These are phyloP conservation scores for Lineolata rhizophorae DNA, from an alignment of 495 filamentous ascomycete genomes.

Conservation along the genomic window DNA sequence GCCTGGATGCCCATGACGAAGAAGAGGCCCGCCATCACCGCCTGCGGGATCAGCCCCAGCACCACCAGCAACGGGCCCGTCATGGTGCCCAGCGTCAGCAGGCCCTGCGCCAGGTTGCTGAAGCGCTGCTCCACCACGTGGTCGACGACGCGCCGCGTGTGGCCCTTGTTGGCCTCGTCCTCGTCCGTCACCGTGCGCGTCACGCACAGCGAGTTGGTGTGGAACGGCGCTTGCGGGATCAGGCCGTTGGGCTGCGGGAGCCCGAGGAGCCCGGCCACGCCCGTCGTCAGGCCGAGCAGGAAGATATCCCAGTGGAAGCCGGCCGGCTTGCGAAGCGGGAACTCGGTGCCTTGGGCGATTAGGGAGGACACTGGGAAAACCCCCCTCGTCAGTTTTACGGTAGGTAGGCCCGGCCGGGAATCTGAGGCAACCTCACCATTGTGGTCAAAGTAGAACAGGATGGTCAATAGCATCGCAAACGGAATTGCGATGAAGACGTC, in stretches of 20 bases:
- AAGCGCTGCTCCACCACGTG: slow-evolving; percentile 74
- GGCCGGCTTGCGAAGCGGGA: slow-evolving; percentile 74
- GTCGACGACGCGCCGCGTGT: slow-evolving; percentile 32
- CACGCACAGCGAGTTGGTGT: slow-evolving; percentile 47
- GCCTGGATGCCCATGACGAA: slow-evolving; percentile 57
- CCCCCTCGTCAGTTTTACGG: background rate
- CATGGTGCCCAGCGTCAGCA: slow-evolving; percentile 76
- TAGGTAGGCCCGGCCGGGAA: too few relatives aligned
- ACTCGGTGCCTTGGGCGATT: slow-evolving; percentile 82
- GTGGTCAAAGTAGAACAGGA: slow-evolving; percentile 88
- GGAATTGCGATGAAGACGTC: slow-evolving; percentile 78
- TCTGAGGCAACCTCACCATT: slow-evolving; percentile 4
- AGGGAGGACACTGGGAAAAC: slow-evolving; percentile 40
- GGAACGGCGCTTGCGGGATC: slow-evolving; percentile 64
- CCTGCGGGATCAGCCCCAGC: slow-evolving; percentile 69
- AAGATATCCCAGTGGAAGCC: slow-evolving; percentile 25
- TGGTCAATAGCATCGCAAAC: slow-evolving; percentile 66
- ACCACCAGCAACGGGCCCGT: slow-evolving; percentile 63
- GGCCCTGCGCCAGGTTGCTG: slow-evolving; percentile 66
- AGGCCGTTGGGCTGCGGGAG: slow-evolving; percentile 85
- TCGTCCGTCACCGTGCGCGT: slow-evolving; percentile 15
- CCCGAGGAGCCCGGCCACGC: slow-evolving; percentile 62
- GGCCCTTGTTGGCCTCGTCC: slow-evolving; percentile 31
- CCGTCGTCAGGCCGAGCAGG: slow-evolving; percentile 73
- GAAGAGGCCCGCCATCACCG: slow-evolving; percentile 75